Conservation (phyloP, 2,329 filamentous ascomycete genomes). For the Hymenoscyphus infarciens region DNA sequence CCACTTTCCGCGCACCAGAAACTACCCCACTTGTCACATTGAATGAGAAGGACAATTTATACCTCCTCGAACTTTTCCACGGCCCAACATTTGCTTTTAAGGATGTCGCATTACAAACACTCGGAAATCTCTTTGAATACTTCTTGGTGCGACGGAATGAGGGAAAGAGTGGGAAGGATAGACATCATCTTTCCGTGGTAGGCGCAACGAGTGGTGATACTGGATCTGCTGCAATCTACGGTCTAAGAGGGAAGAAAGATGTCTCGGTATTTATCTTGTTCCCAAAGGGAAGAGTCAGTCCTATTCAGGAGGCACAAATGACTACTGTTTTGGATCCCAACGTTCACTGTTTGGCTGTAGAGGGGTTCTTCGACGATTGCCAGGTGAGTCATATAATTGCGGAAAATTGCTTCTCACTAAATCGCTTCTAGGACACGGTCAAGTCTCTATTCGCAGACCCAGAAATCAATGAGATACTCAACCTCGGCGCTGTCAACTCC, state of each 20-base stretch:
- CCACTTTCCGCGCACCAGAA: conserved; percentile 78
- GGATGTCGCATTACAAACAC: conserved; percentile 87
- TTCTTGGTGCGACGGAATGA: conserved; percentile 72
- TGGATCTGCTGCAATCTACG: conserved; percentile 93
- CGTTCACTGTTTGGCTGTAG: conserved; percentile 86
- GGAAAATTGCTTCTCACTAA: background rate
- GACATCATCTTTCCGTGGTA: conserved; percentile 78
- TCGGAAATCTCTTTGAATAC: conserved; percentile 95
- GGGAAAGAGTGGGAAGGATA: conserved; percentile 58
- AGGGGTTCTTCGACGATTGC: conserved; percentile 93
- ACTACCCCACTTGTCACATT: conserved; percentile 78
- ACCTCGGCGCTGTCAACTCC: conserved; percentile 89
- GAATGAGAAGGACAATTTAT: conserved; percentile 65
- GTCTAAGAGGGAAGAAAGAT: conserved; percentile 91
- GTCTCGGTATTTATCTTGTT: conserved; percentile 94
- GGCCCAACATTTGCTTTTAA: conserved; percentile 96
- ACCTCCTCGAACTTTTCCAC: conserved; percentile 92
- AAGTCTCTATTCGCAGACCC: conserved; percentile 88
- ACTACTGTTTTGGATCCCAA: conserved; percentile 87
- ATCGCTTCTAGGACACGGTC: conserved; percentile 66
- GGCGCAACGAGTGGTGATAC: conserved; percentile 87
- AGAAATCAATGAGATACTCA: conserved; percentile 75
- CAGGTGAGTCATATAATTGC: conserved; percentile 52
- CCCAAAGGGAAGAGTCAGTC: conserved; percentile 84
- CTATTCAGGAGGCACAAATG: conserved; percentile 96